A percentile compares a stretch with the other conserved stretches of the same genome.
These are phyloP conservation scores for Austroboletus novae-zelandiae DNA, from an alignment of 1,284 basidiomycete species.

Conservation along the genomic window DNA sequence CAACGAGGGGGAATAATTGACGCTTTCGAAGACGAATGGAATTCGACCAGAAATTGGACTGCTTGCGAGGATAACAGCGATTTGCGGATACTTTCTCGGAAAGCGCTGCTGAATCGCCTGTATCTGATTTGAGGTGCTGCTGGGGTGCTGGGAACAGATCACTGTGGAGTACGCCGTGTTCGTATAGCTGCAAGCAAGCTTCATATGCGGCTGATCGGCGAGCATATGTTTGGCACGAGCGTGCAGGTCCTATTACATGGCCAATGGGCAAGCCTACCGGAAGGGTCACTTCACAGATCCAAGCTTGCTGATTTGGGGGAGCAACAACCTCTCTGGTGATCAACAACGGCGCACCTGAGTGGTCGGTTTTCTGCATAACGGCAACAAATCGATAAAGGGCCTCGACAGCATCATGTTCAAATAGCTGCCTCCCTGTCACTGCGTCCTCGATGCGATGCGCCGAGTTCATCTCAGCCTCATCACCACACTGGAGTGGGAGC, in stretches of 20 bases:
- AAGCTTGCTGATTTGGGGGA: constrained; percentile 19
- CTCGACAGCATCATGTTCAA: constrained; percentile 49
- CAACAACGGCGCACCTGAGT: constrained; percentile 39
- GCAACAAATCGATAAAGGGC: constrained; percentile 54
- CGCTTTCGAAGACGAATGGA: constrained; percentile 28
- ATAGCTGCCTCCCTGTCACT: constrained; percentile 54
- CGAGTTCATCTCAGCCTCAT: constrained; percentile 40
- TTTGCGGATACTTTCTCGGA: constrained; percentile 40
- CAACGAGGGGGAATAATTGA: constrained; percentile 55
- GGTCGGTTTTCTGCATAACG: constrained; percentile 11
- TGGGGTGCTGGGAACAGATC: constrained; percentile 43
- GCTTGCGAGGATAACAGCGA: constrained; percentile 52
- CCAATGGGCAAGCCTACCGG: constrained; percentile 41
- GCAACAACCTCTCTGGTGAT: constrained; percentile 25
- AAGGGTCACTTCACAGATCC: constrained; percentile 51
- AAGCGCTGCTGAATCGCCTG: constrained; percentile 10
- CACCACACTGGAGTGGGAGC: constrained; percentile 46
- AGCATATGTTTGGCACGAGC: constrained; percentile 49
- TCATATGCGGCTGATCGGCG: constrained; percentile 55
- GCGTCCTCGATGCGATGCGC: constrained; percentile 44
- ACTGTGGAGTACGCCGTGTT: constrained; percentile 50
- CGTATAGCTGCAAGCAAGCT: constrained; percentile 51
- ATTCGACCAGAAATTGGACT: constrained; percentile 63
- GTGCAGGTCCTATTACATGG: constrained; percentile 44
- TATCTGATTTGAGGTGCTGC: constrained; percentile 6